Percentiles rank a stretch among this genome's conserved stretches.
phyloP scores from a whole-genome alignment of 2,329 filamentous ascomycete species.

The Neophaeococcomyces mojaviensis region DNA sequence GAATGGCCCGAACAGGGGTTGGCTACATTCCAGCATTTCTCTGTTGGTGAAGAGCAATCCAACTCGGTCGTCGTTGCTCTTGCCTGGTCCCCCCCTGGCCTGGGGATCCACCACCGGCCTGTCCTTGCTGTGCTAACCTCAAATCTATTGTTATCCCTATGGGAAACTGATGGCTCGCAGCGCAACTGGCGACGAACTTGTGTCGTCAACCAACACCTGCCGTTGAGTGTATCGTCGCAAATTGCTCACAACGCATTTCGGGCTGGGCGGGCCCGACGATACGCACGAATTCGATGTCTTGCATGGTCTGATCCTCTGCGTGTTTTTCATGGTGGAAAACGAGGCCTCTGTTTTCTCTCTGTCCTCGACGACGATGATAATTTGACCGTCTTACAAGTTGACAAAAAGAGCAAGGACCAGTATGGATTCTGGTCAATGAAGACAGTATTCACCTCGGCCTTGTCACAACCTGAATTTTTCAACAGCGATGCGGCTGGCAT shows the following conservation, averaged over 20 bases:
- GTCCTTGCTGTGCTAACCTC: conserved; percentile 50
- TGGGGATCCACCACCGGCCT: conserved; percentile 47
- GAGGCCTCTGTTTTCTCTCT: conserved; percentile 30
- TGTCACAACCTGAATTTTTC: background rate
- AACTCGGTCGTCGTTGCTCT: conserved; percentile 42
- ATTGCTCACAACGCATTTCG: conserved; percentile 13
- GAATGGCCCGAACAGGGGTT: conserved; percentile 45
- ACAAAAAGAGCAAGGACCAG: conserved; percentile 11
- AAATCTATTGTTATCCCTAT: conserved; percentile 50
- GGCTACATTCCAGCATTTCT: conserved; percentile 42
- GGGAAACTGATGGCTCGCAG: conserved; percentile 42
- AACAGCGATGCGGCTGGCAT: background rate
- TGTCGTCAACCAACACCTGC: conserved; percentile 46
- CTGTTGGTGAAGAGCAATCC: conserved; percentile 53
- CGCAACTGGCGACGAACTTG: conserved; percentile 45
- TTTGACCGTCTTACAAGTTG: conserved; percentile 12
- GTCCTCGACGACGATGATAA: conserved; percentile 31
- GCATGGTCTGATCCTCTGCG: conserved; percentile 29
- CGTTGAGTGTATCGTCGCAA: background rate
- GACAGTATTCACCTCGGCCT: background rate
- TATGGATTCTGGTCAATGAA: conserved; percentile 15
- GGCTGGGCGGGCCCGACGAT: conserved; percentile 18
- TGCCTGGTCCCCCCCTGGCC: conserved; percentile 50
- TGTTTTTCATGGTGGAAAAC: conserved; percentile 19
- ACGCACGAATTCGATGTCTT: conserved; percentile 34